A percentile compares a stretch with the other conserved stretches of the same genome.
phyloP scores from a whole-genome alignment of 1,139 yeast genomes.

The Pichia sorboxylosa region DNA sequence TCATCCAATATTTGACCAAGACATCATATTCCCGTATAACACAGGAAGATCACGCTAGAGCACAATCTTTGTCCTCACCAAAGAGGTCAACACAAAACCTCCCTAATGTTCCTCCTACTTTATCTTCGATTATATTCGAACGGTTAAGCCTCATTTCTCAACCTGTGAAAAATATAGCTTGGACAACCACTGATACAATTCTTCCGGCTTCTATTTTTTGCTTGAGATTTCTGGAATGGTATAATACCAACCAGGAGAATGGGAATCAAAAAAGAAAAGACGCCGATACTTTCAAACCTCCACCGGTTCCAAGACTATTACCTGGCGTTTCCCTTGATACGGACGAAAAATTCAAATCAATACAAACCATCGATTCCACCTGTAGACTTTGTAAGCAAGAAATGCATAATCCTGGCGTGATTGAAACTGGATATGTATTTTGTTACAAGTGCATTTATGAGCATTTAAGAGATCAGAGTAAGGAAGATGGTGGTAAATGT shows the following conservation, averaged over 20 bases:
- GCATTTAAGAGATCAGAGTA: constrained; percentile 36
- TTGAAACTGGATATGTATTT: constrained; percentile 86
- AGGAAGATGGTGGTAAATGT: constrained; percentile 59
- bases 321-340: constrained; percentile 19
- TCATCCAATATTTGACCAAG: constrained; percentile 50
- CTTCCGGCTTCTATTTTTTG: constrained; percentile 80
- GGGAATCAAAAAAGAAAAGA: constrained; percentile 1
- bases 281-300: neutral
- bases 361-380: constrained; percentile 1
- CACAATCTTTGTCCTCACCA: constrained; percentile 10
- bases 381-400: constrained; percentile 69
- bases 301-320: constrained; percentile 43
- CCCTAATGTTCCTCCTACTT: constrained; percentile 9
- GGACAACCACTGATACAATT: constrained; percentile 34
- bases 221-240: constrained; percentile 88
- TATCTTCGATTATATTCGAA: constrained; percentile 21
- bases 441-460: constrained; percentile 80
- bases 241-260: constrained; percentile 36
- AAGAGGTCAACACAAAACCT: too few species aligned
- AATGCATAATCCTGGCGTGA: constrained; percentile 69
- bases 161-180: constrained; percentile 31
- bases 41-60: constrained; percentile 46
- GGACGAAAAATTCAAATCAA: constrained; percentile 12
- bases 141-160: constrained; percentile 36
- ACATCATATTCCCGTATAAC: constrained; percentile 63